Base-by-base conservation (phyloP, 2,329 filamentous ascomycete species). In the Aspergillus ochraceoroseus region DNA sequence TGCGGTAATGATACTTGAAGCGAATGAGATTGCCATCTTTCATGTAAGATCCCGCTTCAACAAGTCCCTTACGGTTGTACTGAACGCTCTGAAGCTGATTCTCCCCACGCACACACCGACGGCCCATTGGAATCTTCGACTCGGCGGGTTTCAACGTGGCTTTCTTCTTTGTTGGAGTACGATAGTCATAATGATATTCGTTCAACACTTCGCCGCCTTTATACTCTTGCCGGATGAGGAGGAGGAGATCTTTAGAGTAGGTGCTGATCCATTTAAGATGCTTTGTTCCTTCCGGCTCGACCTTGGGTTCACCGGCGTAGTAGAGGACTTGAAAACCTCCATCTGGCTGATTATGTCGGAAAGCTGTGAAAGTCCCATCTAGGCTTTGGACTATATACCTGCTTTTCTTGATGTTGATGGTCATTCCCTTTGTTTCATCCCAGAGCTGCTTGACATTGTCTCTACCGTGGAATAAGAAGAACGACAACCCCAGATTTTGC, bases 1-100 rank as follows among this genome's bases (percentile, higher is more conserved):
- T 73, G 29, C 74, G 70, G 53, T 78, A 77, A 47, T 72, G 68
- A 40, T 73, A 75, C 44, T 72, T 72, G 65, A 77, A 77, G 11
- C 70, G 67, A 11, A 76, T 65, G 7, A 75, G 52, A 41, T 75
- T 76, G 2, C 66, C 67, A 43, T 75, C 68, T 41, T 68, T 71
- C 46, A 75, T 65, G 51, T 74, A 76, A 2, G 72, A 76, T 7
- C 75, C 75, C 7, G 67, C 70, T 34, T 72, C 66, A 29, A 77
- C 66, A 30, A 75, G 71, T 12, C 75, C 75, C 47, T 72, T 72
- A 33, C 63, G 57, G 48, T 77, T 74, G 52, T 75, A 78, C 27
- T 71, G 62, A 13, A 76, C 67, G 11, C 67, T 66, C 45, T 76
- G 64, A 14, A 68, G 63, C 20, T 68, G 55, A 33, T 70, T 63